Conservation (phyloP, 495 filamentous ascomycete genomes). For the Lichenothelia convexa region DNA sequence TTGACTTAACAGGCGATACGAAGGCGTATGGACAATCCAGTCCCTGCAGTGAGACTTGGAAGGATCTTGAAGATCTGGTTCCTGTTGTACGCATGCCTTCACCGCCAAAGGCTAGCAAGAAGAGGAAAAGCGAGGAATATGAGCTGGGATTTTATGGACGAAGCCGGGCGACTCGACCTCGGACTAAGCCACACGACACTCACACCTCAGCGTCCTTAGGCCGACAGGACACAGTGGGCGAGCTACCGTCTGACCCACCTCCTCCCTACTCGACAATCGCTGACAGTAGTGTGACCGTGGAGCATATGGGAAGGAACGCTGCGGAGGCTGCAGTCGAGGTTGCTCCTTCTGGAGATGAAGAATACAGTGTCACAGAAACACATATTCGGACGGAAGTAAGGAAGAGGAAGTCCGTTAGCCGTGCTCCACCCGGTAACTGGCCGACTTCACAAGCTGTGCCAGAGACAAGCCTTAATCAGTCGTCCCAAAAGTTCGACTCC, state of each 20-base stretch:
- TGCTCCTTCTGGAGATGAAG: constrained; percentile 5
- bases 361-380: constrained; percentile 2
- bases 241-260: constrained; percentile 10
- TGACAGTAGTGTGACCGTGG: neutral
- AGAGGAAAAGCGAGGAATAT: constrained; percentile 58
- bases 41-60: no score
- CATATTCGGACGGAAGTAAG: neutral
- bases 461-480: no score
- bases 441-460: no score
- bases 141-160: constrained; percentile 21
- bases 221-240: constrained; percentile 9
- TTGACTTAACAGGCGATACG: constrained; percentile 51
- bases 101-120: constrained; percentile 36
- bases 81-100: neutral
- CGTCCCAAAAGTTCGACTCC: no score
- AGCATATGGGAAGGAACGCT: neutral
- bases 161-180: constrained; percentile 6
- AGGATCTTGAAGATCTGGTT: no score
- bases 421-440: neutral
- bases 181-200: neutral
- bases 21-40: neutral
- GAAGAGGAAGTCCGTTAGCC: neutral
- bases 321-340: neutral
- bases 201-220: neutral
- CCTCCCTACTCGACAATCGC: constrained; percentile 14